These are phyloP conservation scores for Thalassiosira profunda DNA, from an alignment of 108 stramenopile genomes.

Conservation along the genomic window DNA sequence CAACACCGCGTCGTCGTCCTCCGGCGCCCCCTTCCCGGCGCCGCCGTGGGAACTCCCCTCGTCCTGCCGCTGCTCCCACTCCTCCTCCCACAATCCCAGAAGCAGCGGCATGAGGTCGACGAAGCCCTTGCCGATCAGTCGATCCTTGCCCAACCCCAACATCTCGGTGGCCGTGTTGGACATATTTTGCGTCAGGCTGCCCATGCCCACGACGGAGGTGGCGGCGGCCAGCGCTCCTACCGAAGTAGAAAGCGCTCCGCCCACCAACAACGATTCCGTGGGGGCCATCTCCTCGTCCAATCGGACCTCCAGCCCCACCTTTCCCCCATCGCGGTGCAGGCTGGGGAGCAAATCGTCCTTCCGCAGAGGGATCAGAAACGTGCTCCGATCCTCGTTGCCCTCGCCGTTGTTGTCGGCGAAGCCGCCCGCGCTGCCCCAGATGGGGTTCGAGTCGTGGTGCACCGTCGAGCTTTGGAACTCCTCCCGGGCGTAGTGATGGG, in stretches of 20 bases:
- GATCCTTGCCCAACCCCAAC: constrained; percentile 43
- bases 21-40: background rate
- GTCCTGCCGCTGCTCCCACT: constrained; percentile 43
- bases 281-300: constrained; percentile 70
- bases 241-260: constrained; percentile 28
- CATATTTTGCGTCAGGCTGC: constrained; percentile 9
- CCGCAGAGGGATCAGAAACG: constrained; percentile 60
- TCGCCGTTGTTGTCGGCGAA: background rate
- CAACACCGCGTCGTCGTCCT: constrained; percentile 16
- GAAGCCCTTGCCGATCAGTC: constrained; percentile 68
- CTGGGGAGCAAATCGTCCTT: constrained; percentile 62
- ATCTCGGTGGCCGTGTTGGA: constrained; percentile 17
- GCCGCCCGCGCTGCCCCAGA: constrained; percentile 49
- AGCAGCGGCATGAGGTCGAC: constrained; percentile 75
- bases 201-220: constrained; percentile 50
- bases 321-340: constrained; percentile 50
- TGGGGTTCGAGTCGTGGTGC: constrained; percentile 69
- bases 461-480: constrained; percentile 56
- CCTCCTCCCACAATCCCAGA: constrained; percentile 59
- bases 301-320: constrained; percentile 52
- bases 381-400: constrained; percentile 7
- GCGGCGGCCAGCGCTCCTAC: constrained; percentile 45
- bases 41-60: background rate
- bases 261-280: constrained; percentile 33
- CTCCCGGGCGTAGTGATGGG: constrained; percentile 32